Percentiles rank a stretch among this genome's conserved stretches.
These are phyloP conservation scores for Ramaria rubella DNA, from an alignment of 768 basidiomycete species.

Conservation along the genomic window DNA sequence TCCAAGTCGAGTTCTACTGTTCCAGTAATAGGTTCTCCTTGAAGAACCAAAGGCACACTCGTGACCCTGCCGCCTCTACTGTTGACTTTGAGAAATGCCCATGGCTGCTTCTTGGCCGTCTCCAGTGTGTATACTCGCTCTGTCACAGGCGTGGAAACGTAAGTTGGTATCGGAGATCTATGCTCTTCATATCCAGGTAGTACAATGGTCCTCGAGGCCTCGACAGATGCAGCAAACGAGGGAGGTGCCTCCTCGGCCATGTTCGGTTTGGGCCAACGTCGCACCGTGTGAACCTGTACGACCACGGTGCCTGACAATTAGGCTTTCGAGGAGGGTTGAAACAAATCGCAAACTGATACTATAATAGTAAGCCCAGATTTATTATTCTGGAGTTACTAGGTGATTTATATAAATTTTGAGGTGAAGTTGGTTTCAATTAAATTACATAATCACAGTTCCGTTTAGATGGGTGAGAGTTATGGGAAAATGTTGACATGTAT, in stretches of 20 bases:
- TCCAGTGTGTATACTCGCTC: slow-evolving; percentile 40
- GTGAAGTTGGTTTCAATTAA: no score
- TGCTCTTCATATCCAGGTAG: background rate
- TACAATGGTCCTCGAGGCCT: background rate
- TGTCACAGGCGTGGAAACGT: background rate
- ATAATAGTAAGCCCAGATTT: no score
- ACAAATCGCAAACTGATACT: no score
- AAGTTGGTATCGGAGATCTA: background rate
- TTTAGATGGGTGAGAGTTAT: no score
- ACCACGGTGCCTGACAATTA: background rate
- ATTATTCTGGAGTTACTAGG: no score
- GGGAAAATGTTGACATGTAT: no score
- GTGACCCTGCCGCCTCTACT: slow-evolving; percentile 35
- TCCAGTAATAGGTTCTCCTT: slow-evolving; percentile 45
- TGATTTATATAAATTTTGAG: no score
- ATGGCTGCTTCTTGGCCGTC: slow-evolving; percentile 36
- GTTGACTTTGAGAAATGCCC: slow-evolving; percentile 40
- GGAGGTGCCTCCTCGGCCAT: background rate
- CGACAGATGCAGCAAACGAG: background rate
- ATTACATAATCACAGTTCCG: no score
- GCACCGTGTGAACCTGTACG: background rate
- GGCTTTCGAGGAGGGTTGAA: no score
- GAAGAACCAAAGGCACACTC: slow-evolving; percentile 39
- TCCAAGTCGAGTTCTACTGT: slow-evolving; percentile 44
- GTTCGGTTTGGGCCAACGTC: background rate